Base-by-base conservation (phyloP, 306 rosid genomes). In the Medicago lupulina region DNA sequence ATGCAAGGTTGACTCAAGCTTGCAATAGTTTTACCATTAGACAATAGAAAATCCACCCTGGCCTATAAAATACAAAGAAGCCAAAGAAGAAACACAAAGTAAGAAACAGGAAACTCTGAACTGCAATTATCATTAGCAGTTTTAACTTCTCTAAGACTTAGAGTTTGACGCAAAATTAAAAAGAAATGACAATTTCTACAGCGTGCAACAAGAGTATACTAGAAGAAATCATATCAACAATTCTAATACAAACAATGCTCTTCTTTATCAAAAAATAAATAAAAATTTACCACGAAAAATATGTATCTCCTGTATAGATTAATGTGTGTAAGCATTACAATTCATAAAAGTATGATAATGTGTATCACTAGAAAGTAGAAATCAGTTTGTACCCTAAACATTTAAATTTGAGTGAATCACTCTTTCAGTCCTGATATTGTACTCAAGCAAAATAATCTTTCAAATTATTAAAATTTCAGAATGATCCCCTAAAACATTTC, bases 1-100 rank as follows among this genome's bases (percentile, higher is more conserved):
- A 93, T 91, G 83, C 87, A 89, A 51, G 97, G 96, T 67, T 83
- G 89, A 72, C 93, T 87, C 65, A 73, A 87, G 81, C 90, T 91
- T 59, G 91, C 87, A 46, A 93, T 89, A 76, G 81, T 78, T 85
- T 81, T 86, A 38, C 97, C 98, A 76, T 73, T 73, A 14, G 67
- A 64, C 53, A 85, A 82, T 5, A 91, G 80, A 80, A 86, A 82
- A 41, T 87, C 94, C 49, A 89, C 85, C 84, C 89, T 89, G 70
- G 80, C 78, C 98, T 89, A 65, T 67, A 81, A 28, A 82, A 57
- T 72, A 63, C 71, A 28, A 28, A 28, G 31, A 28, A 28, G 31
- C 31, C 38, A 67, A 61, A 50, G 36, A 79, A 41, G 60, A 65
- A 74, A 72, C 58, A 15, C 72, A 74, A 60, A 40, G 31, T 16